Conservation (phyloP, 257 asterid genomes). For the Echites panduratus region DNA sequence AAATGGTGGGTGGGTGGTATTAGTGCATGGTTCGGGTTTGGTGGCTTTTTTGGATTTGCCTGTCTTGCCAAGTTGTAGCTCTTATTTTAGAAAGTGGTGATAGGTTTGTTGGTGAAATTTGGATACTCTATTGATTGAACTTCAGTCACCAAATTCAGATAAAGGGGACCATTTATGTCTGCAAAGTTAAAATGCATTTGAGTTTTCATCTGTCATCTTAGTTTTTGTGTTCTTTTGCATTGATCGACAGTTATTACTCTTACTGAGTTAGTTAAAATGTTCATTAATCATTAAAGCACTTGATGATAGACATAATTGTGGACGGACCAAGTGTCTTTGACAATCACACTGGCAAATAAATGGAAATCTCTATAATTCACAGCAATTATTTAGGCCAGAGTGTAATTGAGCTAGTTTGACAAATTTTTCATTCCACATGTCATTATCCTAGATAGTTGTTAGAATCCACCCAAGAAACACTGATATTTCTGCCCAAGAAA, state of each 20-base stretch:
- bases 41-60: conserved; percentile 6
- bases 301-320: neutral
- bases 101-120: neutral
- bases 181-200: neutral
- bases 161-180: neutral
- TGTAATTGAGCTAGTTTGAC: neutral
- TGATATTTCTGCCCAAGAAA: neutral
- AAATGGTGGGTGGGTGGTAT: conserved; percentile 2
- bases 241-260: neutral
- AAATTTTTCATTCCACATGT: neutral
- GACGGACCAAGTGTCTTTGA: neutral
- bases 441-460: neutral
- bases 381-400: neutral
- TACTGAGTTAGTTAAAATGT: neutral
- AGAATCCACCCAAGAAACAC: neutral
- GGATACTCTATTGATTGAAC: neutral
- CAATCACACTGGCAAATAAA: neutral
- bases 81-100: neutral
- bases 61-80: conserved; percentile 1
- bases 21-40: conserved; percentile 8
- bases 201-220: neutral
- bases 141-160: conserved; percentile 3
- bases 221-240: neutral
- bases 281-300: neutral
- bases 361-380: conserved; percentile 1